Conservation (phyloP, 495 filamentous ascomycete genomes). For the Penicillium subrubescens region DNA sequence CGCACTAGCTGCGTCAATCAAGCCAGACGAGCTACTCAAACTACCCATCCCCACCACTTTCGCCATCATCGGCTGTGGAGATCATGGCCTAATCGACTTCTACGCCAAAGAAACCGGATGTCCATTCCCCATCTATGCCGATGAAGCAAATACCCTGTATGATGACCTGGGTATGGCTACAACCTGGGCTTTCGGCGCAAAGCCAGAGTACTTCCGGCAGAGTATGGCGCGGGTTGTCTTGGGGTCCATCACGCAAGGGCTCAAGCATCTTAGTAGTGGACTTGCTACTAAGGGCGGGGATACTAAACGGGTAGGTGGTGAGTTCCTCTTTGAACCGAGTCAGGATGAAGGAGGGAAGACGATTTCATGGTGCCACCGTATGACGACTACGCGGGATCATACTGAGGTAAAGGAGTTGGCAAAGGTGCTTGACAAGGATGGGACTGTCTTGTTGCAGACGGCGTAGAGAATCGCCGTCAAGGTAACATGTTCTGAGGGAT, state of each 20-base stretch:
- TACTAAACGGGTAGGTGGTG: conserved; percentile 73
- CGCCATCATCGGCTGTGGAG: conserved; percentile 76
- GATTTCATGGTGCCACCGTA: conserved; percentile 81
- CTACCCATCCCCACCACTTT: conserved; percentile 65
- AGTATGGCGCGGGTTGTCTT: conserved; percentile 46
- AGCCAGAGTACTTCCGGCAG: conserved; percentile 67
- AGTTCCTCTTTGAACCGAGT: conserved; percentile 72
- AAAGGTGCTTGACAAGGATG: conserved; percentile 52
- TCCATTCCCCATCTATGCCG: conserved; percentile 80
- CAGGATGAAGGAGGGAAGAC: conserved; percentile 47
- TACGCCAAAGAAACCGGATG: conserved; percentile 66
- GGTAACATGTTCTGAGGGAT: background rate
- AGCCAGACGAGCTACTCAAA: conserved; percentile 42
- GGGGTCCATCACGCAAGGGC: conserved; percentile 55
- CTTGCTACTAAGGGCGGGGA: conserved; percentile 68
- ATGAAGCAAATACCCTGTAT: conserved; percentile 72
- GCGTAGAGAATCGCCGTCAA: background rate
- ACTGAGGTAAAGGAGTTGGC: conserved; percentile 65
- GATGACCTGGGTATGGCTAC: conserved; percentile 68
- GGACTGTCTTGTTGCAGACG: conserved; percentile 6
- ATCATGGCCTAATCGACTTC: conserved; percentile 68
- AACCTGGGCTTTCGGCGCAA: conserved; percentile 60
- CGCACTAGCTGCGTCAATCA: conserved; percentile 61
- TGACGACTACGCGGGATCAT: conserved; percentile 80
- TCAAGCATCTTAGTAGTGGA: conserved; percentile 55